phyloP scores from a whole-genome alignment of 495 filamentous ascomycete species.

The Collariella sp. region DNA sequence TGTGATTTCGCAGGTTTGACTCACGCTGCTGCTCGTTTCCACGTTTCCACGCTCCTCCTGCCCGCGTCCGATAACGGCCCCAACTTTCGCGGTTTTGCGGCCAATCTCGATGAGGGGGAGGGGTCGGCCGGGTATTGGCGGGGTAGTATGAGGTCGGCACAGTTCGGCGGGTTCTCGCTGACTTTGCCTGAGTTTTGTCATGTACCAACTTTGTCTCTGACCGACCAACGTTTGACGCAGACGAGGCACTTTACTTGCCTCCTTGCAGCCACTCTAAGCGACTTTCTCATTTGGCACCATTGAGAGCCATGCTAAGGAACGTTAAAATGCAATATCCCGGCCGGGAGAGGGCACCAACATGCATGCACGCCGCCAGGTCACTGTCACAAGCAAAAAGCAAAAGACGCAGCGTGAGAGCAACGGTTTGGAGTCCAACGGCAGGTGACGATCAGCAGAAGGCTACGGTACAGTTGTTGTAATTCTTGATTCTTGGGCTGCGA shows the following conservation, averaged over 20 bases:
- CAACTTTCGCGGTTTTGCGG: not conserved
- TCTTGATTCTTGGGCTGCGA: not conserved
- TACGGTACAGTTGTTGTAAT: too few species aligned
- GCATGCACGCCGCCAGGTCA: not conserved
- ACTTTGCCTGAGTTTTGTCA: not conserved
- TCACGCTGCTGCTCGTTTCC: not conserved
- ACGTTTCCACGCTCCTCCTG: not conserved
- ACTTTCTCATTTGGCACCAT: too few species aligned
- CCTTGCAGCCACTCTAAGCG: too few species aligned
- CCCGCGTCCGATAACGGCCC: constrained; percentile 16
- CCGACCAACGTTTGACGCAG: not conserved
- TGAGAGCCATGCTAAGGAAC: not conserved
- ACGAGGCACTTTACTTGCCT: not conserved
- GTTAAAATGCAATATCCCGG: not conserved
- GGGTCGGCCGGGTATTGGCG: constrained; percentile 4
- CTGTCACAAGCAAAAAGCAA: not conserved
- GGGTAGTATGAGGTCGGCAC: not conserved
- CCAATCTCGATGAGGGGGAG: constrained; percentile 7
- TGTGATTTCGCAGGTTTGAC: constrained; percentile 1
- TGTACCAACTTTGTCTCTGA: too few species aligned
- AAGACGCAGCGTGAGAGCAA: not conserved
- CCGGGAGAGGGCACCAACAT: not conserved
- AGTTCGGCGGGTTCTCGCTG: not conserved
- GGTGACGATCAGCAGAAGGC: not conserved
- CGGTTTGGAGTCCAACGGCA: not conserved